A percentile compares a stretch with the other conserved stretches of the same genome.
These are phyloP conservation scores for Megacollybia platyphylla DNA, from an alignment of 1,284 basidiomycete species.

Conservation along the genomic window DNA sequence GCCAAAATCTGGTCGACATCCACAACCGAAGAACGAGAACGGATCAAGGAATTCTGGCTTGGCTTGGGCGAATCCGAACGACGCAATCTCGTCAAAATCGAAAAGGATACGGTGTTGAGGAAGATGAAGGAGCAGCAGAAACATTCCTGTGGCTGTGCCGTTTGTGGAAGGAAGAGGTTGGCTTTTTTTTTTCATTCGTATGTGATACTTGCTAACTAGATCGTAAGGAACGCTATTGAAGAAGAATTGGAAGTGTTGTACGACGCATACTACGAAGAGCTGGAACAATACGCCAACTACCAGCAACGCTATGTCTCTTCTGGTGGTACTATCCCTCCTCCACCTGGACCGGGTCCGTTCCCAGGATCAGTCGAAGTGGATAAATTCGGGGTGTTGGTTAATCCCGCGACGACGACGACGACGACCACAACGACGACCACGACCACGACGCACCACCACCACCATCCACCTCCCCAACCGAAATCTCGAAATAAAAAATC, in stretches of 20 bases:
- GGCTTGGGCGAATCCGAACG: conserved; percentile 82
- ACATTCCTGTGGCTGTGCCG: conserved; percentile 90
- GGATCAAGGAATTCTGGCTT: conserved; percentile 97
- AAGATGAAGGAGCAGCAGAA: conserved; percentile 99
- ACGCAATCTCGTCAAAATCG: conserved; percentile 83
- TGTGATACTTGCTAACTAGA: neutral
- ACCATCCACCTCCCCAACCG: conserved; percentile 10
- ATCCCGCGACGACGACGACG: conserved; percentile 4
- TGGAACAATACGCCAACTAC: conserved; percentile 97
- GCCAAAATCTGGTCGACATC: conserved; percentile 82
- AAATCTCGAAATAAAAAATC: conserved; percentile 12
- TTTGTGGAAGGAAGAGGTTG: conserved; percentile 92
- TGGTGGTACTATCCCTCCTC: conserved; percentile 78
- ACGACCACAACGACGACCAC: conserved; percentile 1
- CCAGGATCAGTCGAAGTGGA: conserved; percentile 95
- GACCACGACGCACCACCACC: conserved; percentile 7
- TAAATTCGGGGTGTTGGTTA: conserved; percentile 74
- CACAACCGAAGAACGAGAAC: conserved; percentile 85
- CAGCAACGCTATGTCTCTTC: conserved; percentile 88
- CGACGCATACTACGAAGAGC: conserved; percentile 99
- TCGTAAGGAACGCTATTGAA: conserved; percentile 83
- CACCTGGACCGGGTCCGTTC: conserved; percentile 94
- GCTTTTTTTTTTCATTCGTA: conserved; percentile 6
- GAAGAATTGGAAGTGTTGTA: conserved; percentile 98
- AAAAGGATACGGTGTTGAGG: conserved; percentile 91